phyloP scores from a whole-genome alignment of 2,329 filamentous ascomycete species.

The Cercospora sesami region DNA sequence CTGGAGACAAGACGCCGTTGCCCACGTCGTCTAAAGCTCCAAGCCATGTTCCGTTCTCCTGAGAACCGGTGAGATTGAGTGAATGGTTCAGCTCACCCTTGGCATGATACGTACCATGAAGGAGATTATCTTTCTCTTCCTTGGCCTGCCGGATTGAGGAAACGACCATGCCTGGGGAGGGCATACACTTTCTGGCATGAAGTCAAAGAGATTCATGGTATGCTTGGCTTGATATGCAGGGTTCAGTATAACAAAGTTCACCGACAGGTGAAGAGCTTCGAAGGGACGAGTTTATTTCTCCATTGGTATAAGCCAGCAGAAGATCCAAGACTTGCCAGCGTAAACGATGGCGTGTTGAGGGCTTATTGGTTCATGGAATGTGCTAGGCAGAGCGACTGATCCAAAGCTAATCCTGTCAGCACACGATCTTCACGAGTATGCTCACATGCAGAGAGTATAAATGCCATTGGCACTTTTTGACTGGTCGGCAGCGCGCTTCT shows the following conservation, averaged over 20 bases:
- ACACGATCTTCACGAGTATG: not conserved
- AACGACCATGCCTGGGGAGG: not conserved
- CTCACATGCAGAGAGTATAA: not conserved
- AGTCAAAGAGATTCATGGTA: constrained; percentile 3
- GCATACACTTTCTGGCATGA: not conserved
- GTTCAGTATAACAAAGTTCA: not conserved
- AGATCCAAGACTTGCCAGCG: not conserved
- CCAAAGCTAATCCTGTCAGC: not conserved
- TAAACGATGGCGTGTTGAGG: not conserved
- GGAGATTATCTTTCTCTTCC: not conserved
- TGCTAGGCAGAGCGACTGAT: not conserved
- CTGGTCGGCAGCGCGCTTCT: not conserved
- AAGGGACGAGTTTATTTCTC: not conserved
- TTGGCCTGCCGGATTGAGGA: not conserved
- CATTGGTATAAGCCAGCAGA: not conserved
- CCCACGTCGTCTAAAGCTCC: not conserved
- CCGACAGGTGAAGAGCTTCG: not conserved
- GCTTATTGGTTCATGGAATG: not conserved
- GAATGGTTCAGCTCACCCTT: not conserved
- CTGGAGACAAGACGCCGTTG: not conserved
- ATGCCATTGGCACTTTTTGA: not conserved
- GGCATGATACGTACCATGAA: not conserved
- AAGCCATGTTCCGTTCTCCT: not conserved
- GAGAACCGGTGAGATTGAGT: not conserved
- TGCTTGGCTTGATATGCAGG: not conserved